phyloP scores from a whole-genome alignment of 2,329 filamentous ascomycete genomes.

The Monosporascus sp. region DNA sequence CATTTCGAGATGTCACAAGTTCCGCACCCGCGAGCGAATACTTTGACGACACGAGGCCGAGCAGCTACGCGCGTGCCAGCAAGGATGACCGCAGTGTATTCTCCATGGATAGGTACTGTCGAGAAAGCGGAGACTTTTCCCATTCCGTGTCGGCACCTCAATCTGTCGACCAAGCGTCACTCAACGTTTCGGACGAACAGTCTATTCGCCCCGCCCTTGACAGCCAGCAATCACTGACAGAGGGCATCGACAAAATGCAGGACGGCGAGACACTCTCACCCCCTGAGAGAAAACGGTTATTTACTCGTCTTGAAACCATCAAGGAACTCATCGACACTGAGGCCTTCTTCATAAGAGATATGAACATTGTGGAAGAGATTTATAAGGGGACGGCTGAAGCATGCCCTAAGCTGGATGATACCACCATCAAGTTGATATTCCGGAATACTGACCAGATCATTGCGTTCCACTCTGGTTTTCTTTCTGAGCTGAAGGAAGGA shows the following conservation, averaged over 20 bases:
- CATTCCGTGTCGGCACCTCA: constrained; percentile 39
- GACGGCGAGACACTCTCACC: constrained; percentile 33
- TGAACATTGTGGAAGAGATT: constrained; percentile 96
- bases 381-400: constrained; percentile 90
- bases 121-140: constrained; percentile 40
- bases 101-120: constrained; percentile 39
- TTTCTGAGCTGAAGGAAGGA: constrained; percentile 74
- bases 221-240: constrained; percentile 27
- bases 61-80: constrained; percentile 34
- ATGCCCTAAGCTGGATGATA: constrained; percentile 70
- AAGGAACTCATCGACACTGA: constrained; percentile 94
- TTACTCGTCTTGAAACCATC: constrained; percentile 76
- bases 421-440: constrained; percentile 87
- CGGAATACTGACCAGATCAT: constrained; percentile 90
- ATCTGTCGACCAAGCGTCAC: constrained; percentile 42
- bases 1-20: constrained; percentile 20
- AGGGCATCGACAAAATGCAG: constrained; percentile 29
- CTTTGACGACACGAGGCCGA: constrained; percentile 37
- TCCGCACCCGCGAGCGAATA: constrained; percentile 34
- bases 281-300: constrained; percentile 65
- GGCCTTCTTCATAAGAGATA: constrained; percentile 82
- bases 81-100: constrained; percentile 37
- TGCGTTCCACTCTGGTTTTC: constrained; percentile 74
- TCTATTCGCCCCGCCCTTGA: constrained; percentile 32
- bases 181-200: constrained; percentile 36